Base-by-base conservation (phyloP, 352 stramenopile species). In the Phytophthora tentaculata region DNA sequence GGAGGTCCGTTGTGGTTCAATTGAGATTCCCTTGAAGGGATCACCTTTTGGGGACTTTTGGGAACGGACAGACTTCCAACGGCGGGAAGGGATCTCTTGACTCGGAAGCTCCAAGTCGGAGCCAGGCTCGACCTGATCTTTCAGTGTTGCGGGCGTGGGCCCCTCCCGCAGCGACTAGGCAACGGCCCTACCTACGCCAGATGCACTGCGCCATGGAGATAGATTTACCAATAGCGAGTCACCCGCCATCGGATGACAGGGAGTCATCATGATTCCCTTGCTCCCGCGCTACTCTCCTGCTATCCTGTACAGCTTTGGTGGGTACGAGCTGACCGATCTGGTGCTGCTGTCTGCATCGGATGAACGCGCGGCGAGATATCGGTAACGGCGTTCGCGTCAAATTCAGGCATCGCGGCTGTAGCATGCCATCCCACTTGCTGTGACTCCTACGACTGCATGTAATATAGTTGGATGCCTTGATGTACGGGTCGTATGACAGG, bases 81-180 rank as follows among this genome's bases (percentile, higher is more conserved):
- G 32, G 32, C 32, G 32, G 32, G 32, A 39, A 39, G 32, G 32
- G 32, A 39, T 14, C 32, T 39, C n/a, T n/a, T n/a, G n/a, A n/a
- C n/a, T n/a, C n/a, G n/a, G n/a, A n/a, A n/a, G n/a, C n/a, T 14
- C 10, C 32, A 14, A 39, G 7, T 39, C 32, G 32, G 12, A 20
- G 19, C 56, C n/a, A 17, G 17, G 37, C 37, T 28, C 16, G 48
- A 8, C 24, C 56, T 66, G 64, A 57, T 59, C 64, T 32, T 32
- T 32, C 5, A 32, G 5, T 32, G 28, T 8, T 8, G 48, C 48
- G 49, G 17, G n/a, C n/a, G n/a, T n/a, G n/a, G n/a, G n/a, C n/a
- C 57, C 47, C 54, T 61, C 65, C 57, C 51, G 39, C 65, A 57
- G 60, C 66, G 61, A 74, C 55, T 54, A 54, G 54, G 55, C 67